Evolutionary conservation across 2,329 filamentous ascomycete species (phyloP).

Genomic region (Arthrobotrys sphaeroides): DNA sequence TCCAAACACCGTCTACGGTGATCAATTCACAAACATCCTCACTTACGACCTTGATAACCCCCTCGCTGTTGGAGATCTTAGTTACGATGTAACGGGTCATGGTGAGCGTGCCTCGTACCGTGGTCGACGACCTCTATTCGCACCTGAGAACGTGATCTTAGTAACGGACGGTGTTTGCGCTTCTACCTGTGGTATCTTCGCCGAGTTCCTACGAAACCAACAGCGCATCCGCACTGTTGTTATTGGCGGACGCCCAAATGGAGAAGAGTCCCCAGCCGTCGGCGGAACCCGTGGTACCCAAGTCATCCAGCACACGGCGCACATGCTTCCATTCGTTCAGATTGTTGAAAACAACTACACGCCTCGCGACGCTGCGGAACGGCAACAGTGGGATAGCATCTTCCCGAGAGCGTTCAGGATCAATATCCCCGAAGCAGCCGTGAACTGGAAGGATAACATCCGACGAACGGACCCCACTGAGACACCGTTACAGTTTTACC

Average conservation of each 20-base stretch:
- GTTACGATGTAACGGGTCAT: slow-evolving; percentile 58
- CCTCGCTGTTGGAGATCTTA: slow-evolving; percentile 58
- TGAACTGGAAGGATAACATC: slow-evolving; percentile 49
- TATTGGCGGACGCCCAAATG: slow-evolving; percentile 69
- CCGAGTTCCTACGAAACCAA: slow-evolving; percentile 66
- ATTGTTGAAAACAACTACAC: slow-evolving; percentile 57
- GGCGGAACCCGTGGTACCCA: slow-evolving; percentile 73
- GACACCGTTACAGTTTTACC: slow-evolving; percentile 69
- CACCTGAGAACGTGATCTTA: slow-evolving; percentile 62
- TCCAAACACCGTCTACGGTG: slow-evolving; percentile 59
- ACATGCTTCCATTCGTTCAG: slow-evolving; percentile 58
- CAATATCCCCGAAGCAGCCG: slow-evolving; percentile 51
- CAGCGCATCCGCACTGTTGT: slow-evolving; percentile 68
- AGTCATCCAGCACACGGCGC: slow-evolving; percentile 51
- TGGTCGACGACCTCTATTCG: slow-evolving; percentile 59
- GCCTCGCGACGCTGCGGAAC: slow-evolving; percentile 37
- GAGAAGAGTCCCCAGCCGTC: slow-evolving; percentile 62
- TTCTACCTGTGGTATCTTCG: slow-evolving; percentile 70
- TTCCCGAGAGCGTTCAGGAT: slow-evolving; percentile 57
- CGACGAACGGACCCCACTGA: slow-evolving; percentile 18
- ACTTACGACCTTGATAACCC: slow-evolving; percentile 57
- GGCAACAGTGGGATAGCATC: slow-evolving; percentile 24
- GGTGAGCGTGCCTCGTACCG: slow-evolving; percentile 51
- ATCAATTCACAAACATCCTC: slow-evolving; percentile 60
- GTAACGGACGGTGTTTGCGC: slow-evolving; percentile 68